Percentiles rank a stretch among this genome's conserved stretches.
Evolutionary conservation across 2,329 filamentous ascomycete species (phyloP).

Genomic region (Penicillium capsulatum): DNA sequence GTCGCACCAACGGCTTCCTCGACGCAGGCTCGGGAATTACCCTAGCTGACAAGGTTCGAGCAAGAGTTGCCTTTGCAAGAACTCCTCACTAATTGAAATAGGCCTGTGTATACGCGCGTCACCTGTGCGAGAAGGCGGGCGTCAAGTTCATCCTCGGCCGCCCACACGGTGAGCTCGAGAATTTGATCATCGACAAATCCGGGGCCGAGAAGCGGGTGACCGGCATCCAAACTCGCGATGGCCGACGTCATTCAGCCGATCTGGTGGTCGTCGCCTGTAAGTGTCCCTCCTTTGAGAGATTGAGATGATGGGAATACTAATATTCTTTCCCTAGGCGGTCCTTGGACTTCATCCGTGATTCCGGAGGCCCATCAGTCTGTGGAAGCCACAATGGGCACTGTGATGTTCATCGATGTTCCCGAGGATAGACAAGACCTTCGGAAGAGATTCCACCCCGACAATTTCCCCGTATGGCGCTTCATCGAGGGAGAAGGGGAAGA

Average conservation of each 20-base stretch:
- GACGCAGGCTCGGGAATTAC: conserved; percentile 26
- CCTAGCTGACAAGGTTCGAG: conserved; percentile 25
- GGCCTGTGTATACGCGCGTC: conserved; percentile 22
- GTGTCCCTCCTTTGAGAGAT: too few species aligned
- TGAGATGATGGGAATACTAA: background rate
- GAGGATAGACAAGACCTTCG: conserved; percentile 31
- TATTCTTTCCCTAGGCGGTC: conserved; percentile 13
- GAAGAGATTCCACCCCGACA: conserved; percentile 32
- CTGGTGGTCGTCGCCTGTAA: conserved; percentile 24
- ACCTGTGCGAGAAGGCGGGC: conserved; percentile 21
- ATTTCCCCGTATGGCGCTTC: conserved; percentile 35
- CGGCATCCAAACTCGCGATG: conserved; percentile 30
- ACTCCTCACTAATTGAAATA: conserved; percentile 1
- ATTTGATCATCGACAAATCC: conserved; percentile 2
- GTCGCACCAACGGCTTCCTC: conserved; percentile 23
- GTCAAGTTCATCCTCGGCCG: conserved; percentile 26
- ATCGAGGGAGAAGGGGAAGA: conserved; percentile 14
- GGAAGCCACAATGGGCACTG: conserved; percentile 39
- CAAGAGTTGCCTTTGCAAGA: background rate
- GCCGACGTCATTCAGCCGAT: conserved; percentile 19
- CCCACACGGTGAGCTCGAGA: conserved; percentile 16
- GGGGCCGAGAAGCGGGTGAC: conserved; percentile 15
- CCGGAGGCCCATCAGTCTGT: conserved; percentile 27
- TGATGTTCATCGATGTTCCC: conserved; percentile 29
- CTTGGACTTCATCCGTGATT: conserved; percentile 29